phyloP scores from a whole-genome alignment of 257 asterid species.

The Fraxinus americana region DNA sequence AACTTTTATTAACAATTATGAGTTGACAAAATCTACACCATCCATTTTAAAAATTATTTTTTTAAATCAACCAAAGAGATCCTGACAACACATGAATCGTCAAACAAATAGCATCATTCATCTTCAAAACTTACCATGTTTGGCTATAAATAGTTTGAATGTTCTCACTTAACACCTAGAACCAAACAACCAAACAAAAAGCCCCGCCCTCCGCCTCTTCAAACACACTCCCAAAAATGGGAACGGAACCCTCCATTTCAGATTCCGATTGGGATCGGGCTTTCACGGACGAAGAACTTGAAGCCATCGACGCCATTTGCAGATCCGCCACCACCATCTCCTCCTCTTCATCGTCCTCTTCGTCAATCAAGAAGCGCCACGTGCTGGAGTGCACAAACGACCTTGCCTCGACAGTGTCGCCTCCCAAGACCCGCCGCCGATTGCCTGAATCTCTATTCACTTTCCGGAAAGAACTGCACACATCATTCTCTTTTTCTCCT shows the following conservation, averaged over 20 bases:
- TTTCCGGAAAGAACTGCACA: conserved; percentile 37
- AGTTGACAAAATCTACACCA: too few relatives aligned
- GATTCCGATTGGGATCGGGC: conserved; percentile 64
- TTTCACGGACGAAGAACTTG: conserved; percentile 72
- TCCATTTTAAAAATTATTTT: too few relatives aligned
- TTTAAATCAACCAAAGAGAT: too few relatives aligned
- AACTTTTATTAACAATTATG: too few relatives aligned
- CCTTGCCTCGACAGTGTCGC: conserved; percentile 27
- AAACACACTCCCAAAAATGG: conserved; percentile 19
- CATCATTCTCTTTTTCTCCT: conserved; percentile 33
- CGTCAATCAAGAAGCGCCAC: conserved; percentile 32
- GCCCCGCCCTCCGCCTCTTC: not conserved
- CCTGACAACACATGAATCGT: too few relatives aligned
- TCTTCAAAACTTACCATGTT: too few relatives aligned
- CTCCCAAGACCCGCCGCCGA: conserved; percentile 53
- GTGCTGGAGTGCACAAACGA: conserved; percentile 15
- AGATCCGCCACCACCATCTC: conserved; percentile 36
- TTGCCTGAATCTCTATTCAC: conserved; percentile 71
- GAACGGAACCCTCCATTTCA: conserved; percentile 24
- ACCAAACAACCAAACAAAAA: too few relatives aligned
- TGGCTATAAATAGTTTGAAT: too few relatives aligned
- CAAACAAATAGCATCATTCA: too few relatives aligned
- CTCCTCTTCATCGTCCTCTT: conserved; percentile 13
- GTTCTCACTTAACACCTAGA: too few relatives aligned
- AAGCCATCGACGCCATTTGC: conserved; percentile 60